Percentiles rank a stretch among this genome's conserved stretches.
phyloP scores from a whole-genome alignment of 2,329 filamentous ascomycete species.

The Cercospora sp. region DNA sequence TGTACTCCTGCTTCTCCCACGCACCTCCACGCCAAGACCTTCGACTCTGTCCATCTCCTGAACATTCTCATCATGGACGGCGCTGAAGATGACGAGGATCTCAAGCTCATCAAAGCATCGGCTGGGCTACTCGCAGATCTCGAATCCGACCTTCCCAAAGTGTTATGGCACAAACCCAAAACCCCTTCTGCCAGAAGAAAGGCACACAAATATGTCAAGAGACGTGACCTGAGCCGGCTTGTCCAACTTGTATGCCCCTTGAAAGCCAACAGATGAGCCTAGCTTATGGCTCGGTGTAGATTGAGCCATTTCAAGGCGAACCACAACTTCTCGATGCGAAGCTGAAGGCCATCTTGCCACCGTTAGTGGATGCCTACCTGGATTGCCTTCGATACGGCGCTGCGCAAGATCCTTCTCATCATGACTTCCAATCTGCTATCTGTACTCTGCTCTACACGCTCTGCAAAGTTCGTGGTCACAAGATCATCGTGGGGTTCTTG shows the following conservation, averaged over 20 bases:
- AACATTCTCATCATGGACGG: constrained; percentile 16
- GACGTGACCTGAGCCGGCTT: constrained; percentile 44
- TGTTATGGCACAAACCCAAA: constrained; percentile 41
- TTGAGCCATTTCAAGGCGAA: constrained; percentile 92
- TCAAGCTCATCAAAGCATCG: constrained; percentile 48
- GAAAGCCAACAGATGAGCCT: neutral
- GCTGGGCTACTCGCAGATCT: constrained; percentile 37
- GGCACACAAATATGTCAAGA: constrained; percentile 43
- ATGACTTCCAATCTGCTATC: constrained; percentile 64
- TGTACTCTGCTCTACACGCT: constrained; percentile 82
- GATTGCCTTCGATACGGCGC: constrained; percentile 53
- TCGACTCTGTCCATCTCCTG: neutral
- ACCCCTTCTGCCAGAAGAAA: constrained; percentile 27
- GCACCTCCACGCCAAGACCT: constrained; percentile 4
- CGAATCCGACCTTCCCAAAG: constrained; percentile 46
- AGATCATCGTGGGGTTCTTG: constrained; percentile 86
- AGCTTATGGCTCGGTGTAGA: constrained; percentile 40
- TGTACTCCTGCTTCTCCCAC: neutral
- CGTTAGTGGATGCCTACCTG: constrained; percentile 74
- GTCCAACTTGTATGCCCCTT: constrained; percentile 38
- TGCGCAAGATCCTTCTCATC: constrained; percentile 19
- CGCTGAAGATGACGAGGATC: constrained; percentile 45
- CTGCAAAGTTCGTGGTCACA: constrained; percentile 91
- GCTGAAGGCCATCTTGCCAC: constrained; percentile 71
- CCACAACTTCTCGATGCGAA: constrained; percentile 89